Conservation (phyloP, 2,329 filamentous ascomycete species). For the Ceratocystis diversiconidia region DNA sequence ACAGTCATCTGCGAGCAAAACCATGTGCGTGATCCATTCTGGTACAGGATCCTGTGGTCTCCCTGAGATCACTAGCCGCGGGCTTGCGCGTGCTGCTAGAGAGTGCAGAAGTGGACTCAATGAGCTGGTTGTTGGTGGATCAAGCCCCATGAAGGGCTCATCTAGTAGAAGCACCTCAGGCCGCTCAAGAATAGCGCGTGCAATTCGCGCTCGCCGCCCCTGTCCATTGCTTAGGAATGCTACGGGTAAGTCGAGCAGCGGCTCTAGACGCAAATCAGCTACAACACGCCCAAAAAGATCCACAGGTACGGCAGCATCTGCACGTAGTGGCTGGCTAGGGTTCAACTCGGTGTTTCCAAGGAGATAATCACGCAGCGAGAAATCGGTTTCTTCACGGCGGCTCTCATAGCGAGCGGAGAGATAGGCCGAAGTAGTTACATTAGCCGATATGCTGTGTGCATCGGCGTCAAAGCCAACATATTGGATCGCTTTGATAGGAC, state of each 20-base stretch:
- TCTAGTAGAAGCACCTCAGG: conserved; percentile 78
- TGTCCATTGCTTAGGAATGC: conserved; percentile 90
- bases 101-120: conserved; percentile 57
- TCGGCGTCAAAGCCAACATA: conserved; percentile 86
- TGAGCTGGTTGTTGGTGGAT: conserved; percentile 62
- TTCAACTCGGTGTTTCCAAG: conserved; percentile 74
- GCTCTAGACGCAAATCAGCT: conserved; percentile 51
- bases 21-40: conserved; percentile 76
- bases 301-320: conserved; percentile 34
- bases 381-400: conserved; percentile 72
- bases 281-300: conserved; percentile 48
- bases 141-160: conserved; percentile 91
- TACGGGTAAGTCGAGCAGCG: conserved; percentile 66
- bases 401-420: conserved; percentile 85
- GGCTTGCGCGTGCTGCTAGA: conserved; percentile 51
- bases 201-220: conserved; percentile 73
- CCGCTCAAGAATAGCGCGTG: conserved; percentile 61
- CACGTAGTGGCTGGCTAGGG: conserved; percentile 35
- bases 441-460: conserved; percentile 38
- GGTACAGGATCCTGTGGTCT: conserved; percentile 78
- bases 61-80: conserved; percentile 61
- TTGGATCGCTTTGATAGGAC: conserved; percentile 55
- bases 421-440: conserved; percentile 59
- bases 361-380: conserved; percentile 68
- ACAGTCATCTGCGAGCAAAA: conserved; percentile 55